These are phyloP conservation scores for Schwanniomyces vanrijiae DNA, from an alignment of 805 yeast species.

Conservation along the genomic window DNA sequence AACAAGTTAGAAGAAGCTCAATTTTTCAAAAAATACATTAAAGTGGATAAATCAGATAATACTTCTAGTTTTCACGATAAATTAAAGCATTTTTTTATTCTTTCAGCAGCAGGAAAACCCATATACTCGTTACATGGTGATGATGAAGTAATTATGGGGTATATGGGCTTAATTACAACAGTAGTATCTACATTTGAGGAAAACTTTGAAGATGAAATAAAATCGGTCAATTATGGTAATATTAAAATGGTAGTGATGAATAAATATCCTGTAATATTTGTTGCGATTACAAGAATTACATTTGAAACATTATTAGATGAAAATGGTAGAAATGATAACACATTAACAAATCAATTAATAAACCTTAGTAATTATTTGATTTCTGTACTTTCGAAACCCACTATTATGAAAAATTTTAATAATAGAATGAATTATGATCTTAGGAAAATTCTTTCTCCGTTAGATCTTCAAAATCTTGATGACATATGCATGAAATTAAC, in stretches of 20 bases:
- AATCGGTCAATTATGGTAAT: constrained; percentile 52
- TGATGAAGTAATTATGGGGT: constrained; percentile 65
- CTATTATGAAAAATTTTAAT: constrained; percentile 65
- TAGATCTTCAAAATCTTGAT: constrained; percentile 73
- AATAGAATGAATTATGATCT: constrained; percentile 80
- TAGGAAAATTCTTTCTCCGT: constrained; percentile 68
- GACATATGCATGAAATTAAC: constrained; percentile 46
- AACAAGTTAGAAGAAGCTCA: constrained; percentile 1
- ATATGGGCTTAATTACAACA: constrained; percentile 80
- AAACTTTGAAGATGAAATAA: constrained; percentile 36
- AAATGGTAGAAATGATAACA: constrained; percentile 13
- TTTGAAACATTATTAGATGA: constrained; percentile 50
- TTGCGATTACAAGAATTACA: constrained; percentile 58
- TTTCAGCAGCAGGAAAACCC: constrained; percentile 87
- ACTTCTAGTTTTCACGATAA: constrained; percentile 24
- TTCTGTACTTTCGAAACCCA: constrained; percentile 82
- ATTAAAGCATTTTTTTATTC: constrained; percentile 71
- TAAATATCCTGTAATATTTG: constrained; percentile 67
- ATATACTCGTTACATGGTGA: constrained; percentile 76
- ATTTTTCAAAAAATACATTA: constrained; percentile 16
- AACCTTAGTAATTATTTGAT: constrained; percentile 73
- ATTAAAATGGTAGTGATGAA: constrained; percentile 57
- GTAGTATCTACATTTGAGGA: constrained; percentile 68
- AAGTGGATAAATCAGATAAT: constrained; percentile 13
- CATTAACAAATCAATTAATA: constrained; percentile 55